phyloP scores from a whole-genome alignment of 2,329 filamentous ascomycete species.

The Paecilomyces niveus region DNA sequence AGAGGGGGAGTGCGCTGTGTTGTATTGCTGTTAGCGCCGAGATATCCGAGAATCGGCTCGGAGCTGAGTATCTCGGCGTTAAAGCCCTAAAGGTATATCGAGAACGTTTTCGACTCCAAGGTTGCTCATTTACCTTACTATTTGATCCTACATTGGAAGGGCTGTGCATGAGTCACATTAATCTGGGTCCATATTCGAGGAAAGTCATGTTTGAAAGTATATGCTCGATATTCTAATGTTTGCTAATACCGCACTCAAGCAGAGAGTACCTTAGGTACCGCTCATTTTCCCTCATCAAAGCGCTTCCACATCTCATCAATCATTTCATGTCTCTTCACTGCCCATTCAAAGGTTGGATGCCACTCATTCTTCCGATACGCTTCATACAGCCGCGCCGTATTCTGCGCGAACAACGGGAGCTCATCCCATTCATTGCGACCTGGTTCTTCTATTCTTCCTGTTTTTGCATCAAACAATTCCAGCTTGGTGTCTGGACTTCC shows the following conservation, averaged over 20 bases:
- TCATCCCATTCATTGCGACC: constrained; percentile 42
- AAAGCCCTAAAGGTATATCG: not conserved
- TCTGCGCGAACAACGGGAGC: constrained; percentile 39
- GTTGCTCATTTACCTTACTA: too few relatives aligned
- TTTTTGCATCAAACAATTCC: constrained; percentile 46
- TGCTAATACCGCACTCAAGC: too few relatives aligned
- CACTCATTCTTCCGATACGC: constrained; percentile 39
- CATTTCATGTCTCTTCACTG: constrained; percentile 42
- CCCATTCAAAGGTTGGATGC: constrained; percentile 39
- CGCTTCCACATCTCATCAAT: constrained; percentile 27
- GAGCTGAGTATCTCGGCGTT: not conserved
- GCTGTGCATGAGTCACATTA: too few relatives aligned
- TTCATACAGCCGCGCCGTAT: constrained; percentile 53
- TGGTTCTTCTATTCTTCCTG: constrained; percentile 37
- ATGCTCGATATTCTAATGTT: too few relatives aligned
- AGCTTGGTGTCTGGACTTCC: constrained; percentile 38
- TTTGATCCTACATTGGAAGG: too few relatives aligned
- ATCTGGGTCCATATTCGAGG: too few relatives aligned
- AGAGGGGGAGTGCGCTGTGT: not conserved
- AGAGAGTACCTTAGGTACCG: not conserved
- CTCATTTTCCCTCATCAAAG: constrained; percentile 2
- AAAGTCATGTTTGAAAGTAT: too few relatives aligned
- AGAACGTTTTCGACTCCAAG: too few relatives aligned
- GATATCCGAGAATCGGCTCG: not conserved
- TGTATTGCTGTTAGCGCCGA: not conserved